Percentiles rank a stretch among this genome's conserved stretches.
phyloP scores from a whole-genome alignment of 2,329 filamentous ascomycete genomes.

The Pleomassaria siparia region DNA sequence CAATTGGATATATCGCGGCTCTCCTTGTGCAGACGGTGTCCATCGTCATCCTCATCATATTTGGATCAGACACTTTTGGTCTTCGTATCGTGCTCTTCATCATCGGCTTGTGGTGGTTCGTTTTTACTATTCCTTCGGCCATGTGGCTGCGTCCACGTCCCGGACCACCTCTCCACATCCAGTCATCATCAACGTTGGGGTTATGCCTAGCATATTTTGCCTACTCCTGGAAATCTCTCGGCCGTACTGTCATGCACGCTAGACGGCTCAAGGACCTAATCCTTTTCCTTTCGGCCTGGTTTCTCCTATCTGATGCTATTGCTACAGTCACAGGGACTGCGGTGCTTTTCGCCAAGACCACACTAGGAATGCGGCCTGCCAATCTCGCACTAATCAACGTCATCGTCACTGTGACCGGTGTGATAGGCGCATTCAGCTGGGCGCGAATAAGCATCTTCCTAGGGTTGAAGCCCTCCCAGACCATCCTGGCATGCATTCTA shows the following conservation, averaged over 20 bases:
- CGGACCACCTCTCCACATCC: constrained; percentile 66
- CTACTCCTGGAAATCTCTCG: constrained; percentile 85
- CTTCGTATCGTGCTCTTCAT: constrained; percentile 84
- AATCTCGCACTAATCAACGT: constrained; percentile 91
- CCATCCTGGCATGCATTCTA: constrained; percentile 86
- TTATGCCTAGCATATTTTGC: constrained; percentile 72
- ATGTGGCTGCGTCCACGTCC: constrained; percentile 86
- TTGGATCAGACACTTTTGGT: constrained; percentile 75
- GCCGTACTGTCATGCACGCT: constrained; percentile 75
- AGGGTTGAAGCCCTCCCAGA: constrained; percentile 75
- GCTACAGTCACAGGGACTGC: constrained; percentile 94
- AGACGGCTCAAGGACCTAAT: constrained; percentile 71
- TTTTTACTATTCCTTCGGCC: constrained; percentile 86
- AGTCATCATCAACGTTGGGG: constrained; percentile 30
- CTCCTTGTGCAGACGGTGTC: constrained; percentile 80
- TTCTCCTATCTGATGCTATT: constrained; percentile 89
- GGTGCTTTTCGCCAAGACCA: constrained; percentile 92
- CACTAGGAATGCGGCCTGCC: constrained; percentile 84
- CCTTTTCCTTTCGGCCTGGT: constrained; percentile 86
- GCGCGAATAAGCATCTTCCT: constrained; percentile 72
- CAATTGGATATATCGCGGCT: constrained; percentile 87
- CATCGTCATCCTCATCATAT: constrained; percentile 67
- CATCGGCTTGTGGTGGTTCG: constrained; percentile 88
- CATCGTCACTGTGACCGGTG: constrained; percentile 80
- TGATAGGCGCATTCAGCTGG: constrained; percentile 89